Evolutionary conservation across 2,329 filamentous ascomycete genomes (phyloP), one percentile per base, ranked within the genome.

Genomic region (Xylaria sp.): DNA sequence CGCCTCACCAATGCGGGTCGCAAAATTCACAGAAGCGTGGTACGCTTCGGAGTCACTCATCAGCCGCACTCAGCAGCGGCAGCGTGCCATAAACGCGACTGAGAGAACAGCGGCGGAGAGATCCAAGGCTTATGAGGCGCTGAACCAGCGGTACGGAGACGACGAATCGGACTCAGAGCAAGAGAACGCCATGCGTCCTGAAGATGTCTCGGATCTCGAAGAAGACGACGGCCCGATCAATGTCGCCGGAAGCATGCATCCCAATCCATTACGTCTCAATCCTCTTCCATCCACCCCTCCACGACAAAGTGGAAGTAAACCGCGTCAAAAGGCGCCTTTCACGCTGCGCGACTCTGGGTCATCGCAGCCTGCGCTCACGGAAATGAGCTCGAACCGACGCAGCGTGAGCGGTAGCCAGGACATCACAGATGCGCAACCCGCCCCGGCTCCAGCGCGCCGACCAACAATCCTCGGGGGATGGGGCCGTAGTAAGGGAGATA

Each of bases 1-100:
- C 58, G 65, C 69, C 11, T 73, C 74, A 44, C 77, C 76, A 17
- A 71, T 70, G 33, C 80, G 81, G 31, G 66, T 75, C 1, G 76
- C 78, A 41, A 81, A 76, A 65, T 85, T 85, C 67, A 85, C 80
- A 4, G 84, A 86, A 68, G 78, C 82, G 0, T 86, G 84, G 84
- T 79, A 79, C 63, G 76, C 83, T 2, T 80, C 82, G 0, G 83
- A 86, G 38, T 84, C 83, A 2, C 78, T 85, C 41, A 78, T 84
- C 69, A 79, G 77, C 52, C 80, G 83, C 67, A 86, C 83, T 2
- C 81, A 85, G 63, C 78, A 85, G 67, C 79, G 81, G n/a, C 79
- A 81, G 65, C 78, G 78, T 41, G 76, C 77, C 46, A 68, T 79
- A 58, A 76, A 77, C 63, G 75, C 76, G 4, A 72, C 74, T 13